Conservation (phyloP, 768 basidiomycete genomes). For the Suillus hirtellus region DNA sequence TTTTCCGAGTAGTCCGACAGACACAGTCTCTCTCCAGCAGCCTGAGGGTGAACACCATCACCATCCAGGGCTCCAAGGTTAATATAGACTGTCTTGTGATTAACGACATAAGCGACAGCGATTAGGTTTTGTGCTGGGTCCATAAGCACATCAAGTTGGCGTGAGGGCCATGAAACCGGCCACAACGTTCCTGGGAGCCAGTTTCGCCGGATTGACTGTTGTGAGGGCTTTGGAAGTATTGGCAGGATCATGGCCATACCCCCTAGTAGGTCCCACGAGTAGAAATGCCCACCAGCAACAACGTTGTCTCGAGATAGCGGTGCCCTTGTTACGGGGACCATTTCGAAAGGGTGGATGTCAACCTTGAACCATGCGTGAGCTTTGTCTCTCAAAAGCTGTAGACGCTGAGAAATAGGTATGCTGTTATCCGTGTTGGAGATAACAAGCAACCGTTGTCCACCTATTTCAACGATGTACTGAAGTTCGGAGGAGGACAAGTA, state of each 20-base stretch:
- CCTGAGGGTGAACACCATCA: neutral
- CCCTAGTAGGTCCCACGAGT: neutral
- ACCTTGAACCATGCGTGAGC: neutral
- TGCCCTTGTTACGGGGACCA: neutral
- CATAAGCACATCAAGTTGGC: neutral
- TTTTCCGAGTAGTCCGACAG: neutral
- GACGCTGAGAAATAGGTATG: neutral
- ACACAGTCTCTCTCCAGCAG: neutral
- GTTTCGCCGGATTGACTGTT: neutral
- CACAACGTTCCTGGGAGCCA: neutral
- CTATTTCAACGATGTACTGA: neutral
- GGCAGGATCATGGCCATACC: neutral
- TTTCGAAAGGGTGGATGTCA: neutral
- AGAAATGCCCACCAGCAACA: neutral
- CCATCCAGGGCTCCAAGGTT: neutral
- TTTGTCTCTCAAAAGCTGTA: neutral
- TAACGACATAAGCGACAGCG: neutral
- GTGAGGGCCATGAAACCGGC: neutral
- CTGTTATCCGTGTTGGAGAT: neutral
- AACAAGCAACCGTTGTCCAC: neutral
- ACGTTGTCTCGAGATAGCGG: accelerated
- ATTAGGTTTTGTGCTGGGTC: neutral
- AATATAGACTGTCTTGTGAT: neutral
- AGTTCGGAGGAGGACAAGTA: neutral
- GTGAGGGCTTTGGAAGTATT: neutral